Conservation (phyloP, 2,329 filamentous ascomycete genomes). For the Penicillium italicum region DNA sequence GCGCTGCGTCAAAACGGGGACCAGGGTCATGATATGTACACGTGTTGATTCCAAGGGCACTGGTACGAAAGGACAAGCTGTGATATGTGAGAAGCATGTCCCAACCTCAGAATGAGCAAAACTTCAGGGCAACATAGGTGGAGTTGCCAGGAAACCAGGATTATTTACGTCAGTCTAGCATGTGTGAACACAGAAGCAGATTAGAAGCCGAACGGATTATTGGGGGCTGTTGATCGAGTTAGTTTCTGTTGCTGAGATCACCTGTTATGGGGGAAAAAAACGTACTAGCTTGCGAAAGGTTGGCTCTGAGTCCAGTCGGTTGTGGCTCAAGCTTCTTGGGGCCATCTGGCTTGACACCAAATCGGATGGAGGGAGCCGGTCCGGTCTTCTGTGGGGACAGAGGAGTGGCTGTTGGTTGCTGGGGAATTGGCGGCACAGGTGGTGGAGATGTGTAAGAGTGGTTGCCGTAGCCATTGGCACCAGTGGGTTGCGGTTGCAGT, state of each 20-base stretch:
- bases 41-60: constrained; percentile 15
- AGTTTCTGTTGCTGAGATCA: constrained; percentile 2
- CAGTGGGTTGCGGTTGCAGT: constrained; percentile 50
- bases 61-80: constrained; percentile 17
- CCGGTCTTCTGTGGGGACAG: constrained; percentile 76
- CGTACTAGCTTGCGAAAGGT: constrained; percentile 94
- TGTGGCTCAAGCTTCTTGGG: constrained; percentile 78
- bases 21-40: constrained; percentile 24
- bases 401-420: constrained; percentile 58
- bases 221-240: constrained; percentile 51
- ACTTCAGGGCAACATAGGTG: background rate
- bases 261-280: constrained; percentile 33
- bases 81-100: constrained; percentile 10
- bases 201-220: constrained; percentile 69
- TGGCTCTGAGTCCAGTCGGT: constrained; percentile 83
- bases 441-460: constrained; percentile 48
- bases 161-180: constrained; percentile 29
- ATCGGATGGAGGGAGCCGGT: constrained; percentile 81
- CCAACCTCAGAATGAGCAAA: background rate
- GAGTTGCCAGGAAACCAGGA: constrained; percentile 14
- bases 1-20: constrained; percentile 11
- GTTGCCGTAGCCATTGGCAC: constrained; percentile 50
- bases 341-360: constrained; percentile 69
- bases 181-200: constrained; percentile 1
- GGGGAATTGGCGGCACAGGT: constrained; percentile 55